Evolutionary conservation across 75 land plant genomes (phyloP).

Genomic region (Chamaecyparis obtusa): DNA sequence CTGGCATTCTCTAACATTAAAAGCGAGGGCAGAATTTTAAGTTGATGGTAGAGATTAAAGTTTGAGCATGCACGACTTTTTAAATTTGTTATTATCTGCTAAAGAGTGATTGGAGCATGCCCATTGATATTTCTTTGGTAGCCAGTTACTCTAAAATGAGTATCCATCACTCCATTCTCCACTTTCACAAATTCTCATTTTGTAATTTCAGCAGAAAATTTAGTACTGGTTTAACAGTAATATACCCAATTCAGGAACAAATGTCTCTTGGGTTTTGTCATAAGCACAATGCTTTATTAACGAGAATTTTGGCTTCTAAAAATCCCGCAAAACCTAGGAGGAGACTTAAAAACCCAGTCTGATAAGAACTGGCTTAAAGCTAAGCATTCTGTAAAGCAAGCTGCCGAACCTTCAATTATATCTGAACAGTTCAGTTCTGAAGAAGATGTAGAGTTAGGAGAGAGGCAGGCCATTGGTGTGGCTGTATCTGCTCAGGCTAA

Average conservation of each 20-base stretch:
- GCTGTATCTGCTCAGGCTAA: slow-evolving; percentile 90
- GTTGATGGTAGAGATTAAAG: not conserved
- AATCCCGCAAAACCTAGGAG: slow-evolving; percentile 6
- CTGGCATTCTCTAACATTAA: not conserved
- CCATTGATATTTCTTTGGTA: not conserved
- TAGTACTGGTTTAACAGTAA: not conserved
- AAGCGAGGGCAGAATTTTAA: not conserved
- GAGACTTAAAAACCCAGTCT: slow-evolving; percentile 16
- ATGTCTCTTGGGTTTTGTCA: not conserved
- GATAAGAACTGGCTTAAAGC: slow-evolving; percentile 44
- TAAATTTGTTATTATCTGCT: not conserved
- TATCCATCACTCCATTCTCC: not conserved
- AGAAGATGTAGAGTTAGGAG: not conserved
- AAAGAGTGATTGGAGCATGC: not conserved
- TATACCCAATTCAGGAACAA: not conserved
- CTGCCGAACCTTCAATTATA: slow-evolving; percentile 13
- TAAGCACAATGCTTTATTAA: not conserved
- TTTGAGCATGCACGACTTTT: not conserved
- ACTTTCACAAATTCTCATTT: not conserved
- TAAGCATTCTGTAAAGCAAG: slow-evolving; percentile 26
- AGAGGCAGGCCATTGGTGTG: slow-evolving; percentile 66
- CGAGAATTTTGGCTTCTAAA: slow-evolving; percentile 10
- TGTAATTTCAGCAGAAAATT: not conserved
- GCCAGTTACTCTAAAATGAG: slow-evolving; percentile 11
- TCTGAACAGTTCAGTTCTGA: not conserved